These are phyloP conservation scores for Vanrija sp. DNA, from an alignment of 1,284 basidiomycete genomes.

Conservation along the genomic window DNA sequence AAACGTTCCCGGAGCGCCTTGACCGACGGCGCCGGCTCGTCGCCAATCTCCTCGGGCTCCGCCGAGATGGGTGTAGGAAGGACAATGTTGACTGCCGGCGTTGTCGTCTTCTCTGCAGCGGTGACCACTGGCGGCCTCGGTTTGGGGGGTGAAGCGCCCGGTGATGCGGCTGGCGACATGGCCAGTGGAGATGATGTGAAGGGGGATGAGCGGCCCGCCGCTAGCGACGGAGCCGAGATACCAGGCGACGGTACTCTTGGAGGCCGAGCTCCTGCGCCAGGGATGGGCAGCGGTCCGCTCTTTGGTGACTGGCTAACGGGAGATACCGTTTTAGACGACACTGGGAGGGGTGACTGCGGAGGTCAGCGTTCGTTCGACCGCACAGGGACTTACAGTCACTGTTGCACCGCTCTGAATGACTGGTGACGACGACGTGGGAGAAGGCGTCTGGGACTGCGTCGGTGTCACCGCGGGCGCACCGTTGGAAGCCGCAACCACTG, in stretches of 20 bases:
- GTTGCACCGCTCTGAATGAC: too few species aligned
- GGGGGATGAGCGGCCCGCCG: neutral
- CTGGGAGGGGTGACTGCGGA: too few species aligned
- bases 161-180: neutral
- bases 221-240: neutral
- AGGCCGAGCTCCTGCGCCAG: too few species aligned
- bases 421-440: too few species aligned
- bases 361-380: too few species aligned
- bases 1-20: slow-evolving; percentile 26
- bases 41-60: neutral
- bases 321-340: too few species aligned
- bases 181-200: neutral
- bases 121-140: neutral
- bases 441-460: too few species aligned
- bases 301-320: too few species aligned
- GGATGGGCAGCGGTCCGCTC: too few species aligned
- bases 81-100: neutral
- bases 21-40: slow-evolving; percentile 15
- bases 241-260: neutral
- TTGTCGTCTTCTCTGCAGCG: neutral
- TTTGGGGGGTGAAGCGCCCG: neutral
- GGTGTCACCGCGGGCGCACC: neutral
- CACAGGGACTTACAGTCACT: too few species aligned
- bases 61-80: neutral
- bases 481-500: neutral